Conservation (phyloP, 352 stramenopile species). For the Thraustochytrium striatum region DNA sequence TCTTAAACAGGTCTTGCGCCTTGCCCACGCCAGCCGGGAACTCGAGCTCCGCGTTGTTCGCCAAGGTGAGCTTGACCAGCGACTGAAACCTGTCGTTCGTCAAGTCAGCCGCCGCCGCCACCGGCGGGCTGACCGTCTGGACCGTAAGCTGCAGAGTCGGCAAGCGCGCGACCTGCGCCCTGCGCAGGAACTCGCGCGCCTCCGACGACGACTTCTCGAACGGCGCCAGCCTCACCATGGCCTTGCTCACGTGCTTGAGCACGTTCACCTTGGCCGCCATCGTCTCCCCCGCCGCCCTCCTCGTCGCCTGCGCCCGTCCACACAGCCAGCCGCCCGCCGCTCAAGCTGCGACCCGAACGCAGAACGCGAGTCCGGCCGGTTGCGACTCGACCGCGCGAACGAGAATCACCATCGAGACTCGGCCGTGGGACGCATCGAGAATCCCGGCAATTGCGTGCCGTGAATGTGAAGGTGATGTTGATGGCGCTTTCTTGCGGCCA, state of each 20-base stretch:
- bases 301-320: neutral
- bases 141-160: too few species aligned
- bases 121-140: too few species aligned
- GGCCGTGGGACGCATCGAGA: neutral
- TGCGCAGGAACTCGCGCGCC: neutral
- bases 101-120: too few species aligned
- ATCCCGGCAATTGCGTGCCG: too few species aligned
- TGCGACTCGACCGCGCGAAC: neutral
- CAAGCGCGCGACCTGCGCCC: neutral
- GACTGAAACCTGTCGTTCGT: too few species aligned
- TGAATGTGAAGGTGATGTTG: too few species aligned
- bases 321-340: neutral
- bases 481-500: too few species aligned
- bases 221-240: neutral
- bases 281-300: neutral
- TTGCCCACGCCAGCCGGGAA: too few species aligned
- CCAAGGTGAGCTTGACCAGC: too few species aligned
- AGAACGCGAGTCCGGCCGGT: neutral
- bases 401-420: neutral
- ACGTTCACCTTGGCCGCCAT: neutral
- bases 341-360: neutral
- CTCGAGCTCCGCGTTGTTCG: too few species aligned
- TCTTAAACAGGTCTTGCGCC: too few species aligned
- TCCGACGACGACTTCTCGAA: neutral
- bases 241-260: neutral